These are phyloP conservation scores for Lineolata rhizophorae DNA, from an alignment of 495 filamentous ascomycete species.

Conservation along the genomic window DNA sequence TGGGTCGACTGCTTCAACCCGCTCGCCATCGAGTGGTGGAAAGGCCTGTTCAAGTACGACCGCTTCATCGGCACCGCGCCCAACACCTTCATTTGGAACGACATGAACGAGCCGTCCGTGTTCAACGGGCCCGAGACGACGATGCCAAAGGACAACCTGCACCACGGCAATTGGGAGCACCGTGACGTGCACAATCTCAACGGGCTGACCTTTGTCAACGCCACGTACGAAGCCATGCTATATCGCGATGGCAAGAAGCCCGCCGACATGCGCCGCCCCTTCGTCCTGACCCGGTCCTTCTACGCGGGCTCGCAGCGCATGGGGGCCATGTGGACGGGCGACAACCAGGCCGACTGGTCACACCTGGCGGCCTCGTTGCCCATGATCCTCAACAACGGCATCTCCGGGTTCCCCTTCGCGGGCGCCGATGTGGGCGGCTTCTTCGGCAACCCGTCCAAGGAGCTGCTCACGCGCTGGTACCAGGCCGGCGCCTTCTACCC, in stretches of 20 bases:
- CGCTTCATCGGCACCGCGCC: conserved; percentile 58
- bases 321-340: conserved; percentile 95
- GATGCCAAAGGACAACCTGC: conserved; percentile 94
- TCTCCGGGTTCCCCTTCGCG: conserved; percentile 81
- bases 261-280: conserved; percentile 59
- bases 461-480: conserved; percentile 85
- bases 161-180: conserved; percentile 85
- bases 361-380: conserved; percentile 69
- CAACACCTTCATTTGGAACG: conserved; percentile 93
- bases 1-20: conserved; percentile 95
- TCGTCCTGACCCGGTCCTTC: conserved; percentile 81
- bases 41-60: conserved; percentile 62
- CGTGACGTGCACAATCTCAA: conserved; percentile 90
- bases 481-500: conserved; percentile 94
- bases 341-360: conserved; percentile 87
- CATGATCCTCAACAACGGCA: conserved; percentile 81
- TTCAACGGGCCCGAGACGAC: conserved; percentile 96
- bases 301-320: conserved; percentile 74
- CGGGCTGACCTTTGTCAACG: conserved; percentile 82
- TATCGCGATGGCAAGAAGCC: conserved; percentile 37
- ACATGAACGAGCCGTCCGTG: conserved; percentile 98
- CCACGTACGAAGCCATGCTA: conserved; percentile 65
- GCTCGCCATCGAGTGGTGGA: conserved; percentile 74
- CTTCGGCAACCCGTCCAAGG: conserved; percentile 86
- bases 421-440: conserved; percentile 96